Conservation (phyloP, 1,139 yeast species). For the Candida sanyaensis region DNA sequence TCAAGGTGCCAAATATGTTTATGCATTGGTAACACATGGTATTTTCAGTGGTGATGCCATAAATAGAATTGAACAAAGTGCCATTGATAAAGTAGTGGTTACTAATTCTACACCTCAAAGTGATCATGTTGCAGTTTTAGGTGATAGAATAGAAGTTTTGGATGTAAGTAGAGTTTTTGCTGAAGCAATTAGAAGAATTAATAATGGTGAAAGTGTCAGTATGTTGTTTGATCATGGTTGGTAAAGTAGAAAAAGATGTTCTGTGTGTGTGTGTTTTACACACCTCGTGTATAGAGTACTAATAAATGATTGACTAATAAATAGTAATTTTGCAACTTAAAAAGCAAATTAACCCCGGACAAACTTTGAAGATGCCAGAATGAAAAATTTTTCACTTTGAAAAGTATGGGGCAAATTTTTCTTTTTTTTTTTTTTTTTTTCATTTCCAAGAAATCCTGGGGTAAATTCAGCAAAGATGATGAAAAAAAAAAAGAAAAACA, state of each 20-base stretch:
- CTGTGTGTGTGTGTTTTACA: too few species aligned
- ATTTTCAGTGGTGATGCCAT: constrained; percentile 91
- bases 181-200: constrained; percentile 93
- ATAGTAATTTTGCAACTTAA: too few species aligned
- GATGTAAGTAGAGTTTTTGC: constrained; percentile 89
- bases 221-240: constrained; percentile 91
- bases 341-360: too few species aligned
- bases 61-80: constrained; percentile 63
- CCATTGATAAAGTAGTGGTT: constrained; percentile 81
- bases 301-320: too few species aligned
- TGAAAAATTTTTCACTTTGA: too few species aligned
- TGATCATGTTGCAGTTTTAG: constrained; percentile 55
- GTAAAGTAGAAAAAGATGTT: constrained; percentile 23
- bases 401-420: too few species aligned
- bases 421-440: too few species aligned
- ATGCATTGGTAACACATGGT: constrained; percentile 91
- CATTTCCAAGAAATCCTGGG: too few species aligned
- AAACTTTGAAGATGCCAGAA: too few species aligned
- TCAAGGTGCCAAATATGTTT: constrained; percentile 86
- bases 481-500: too few species aligned
- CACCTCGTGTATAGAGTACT: too few species aligned
- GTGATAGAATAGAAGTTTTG: constrained; percentile 70
- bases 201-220: constrained; percentile 94
- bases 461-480: too few species aligned
- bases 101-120: constrained; percentile 94